Evolutionary conservation across 73 alveolate genomes (phyloP), one percentile per base, ranked within the genome.

Genomic region (Tetrahymena malaccensis): DNA sequence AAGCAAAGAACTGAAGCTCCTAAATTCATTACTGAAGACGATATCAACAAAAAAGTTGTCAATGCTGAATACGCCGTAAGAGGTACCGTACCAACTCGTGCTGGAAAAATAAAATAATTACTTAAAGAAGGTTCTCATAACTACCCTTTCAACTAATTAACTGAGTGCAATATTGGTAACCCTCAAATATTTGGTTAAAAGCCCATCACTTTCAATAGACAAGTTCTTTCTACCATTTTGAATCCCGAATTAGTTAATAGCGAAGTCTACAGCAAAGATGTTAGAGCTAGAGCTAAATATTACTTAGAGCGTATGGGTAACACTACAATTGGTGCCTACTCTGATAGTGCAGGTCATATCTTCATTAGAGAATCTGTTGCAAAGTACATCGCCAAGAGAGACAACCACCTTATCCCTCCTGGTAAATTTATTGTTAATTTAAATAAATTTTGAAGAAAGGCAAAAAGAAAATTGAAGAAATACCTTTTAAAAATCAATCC

Each of bases 161-260:
- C 96, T 34, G 94, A 94, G 27, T 95, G 96, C 15, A 97, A 98
- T 94, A 98, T 98, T 93, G 99, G 99, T 43, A 98, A 98, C 94
- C 99, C 99, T 43, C 98, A 98, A 84, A 96, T 96, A 12, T 94
- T 96, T 19, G 98, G 98, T 7, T 97, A 98, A 94, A 96, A 94
- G 58, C 98, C 98, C 12, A 35, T 98, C 85, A 97, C 99, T 50
- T 98, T 96, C 95, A 94, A 95, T 58, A 94, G 99, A 44, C 98
- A 98, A 93, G 99, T 97, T 10, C 96, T 97, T 16, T 94, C 98
- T 43, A 43, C 93, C 34, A 35, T 94, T 40, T 16, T 96, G 93
- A 85, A 95, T 55, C 96, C 98, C 43, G 43, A 70, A 40, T 50
- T 96, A 94, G 56, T 94, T 7, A 55, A 85, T 27, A 44, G 85